A percentile compares a stretch with the other conserved stretches of the same genome.
Evolutionary conservation across 2,329 filamentous ascomycete species (phyloP).

Genomic region (Pestalotiopsis sp.): DNA sequence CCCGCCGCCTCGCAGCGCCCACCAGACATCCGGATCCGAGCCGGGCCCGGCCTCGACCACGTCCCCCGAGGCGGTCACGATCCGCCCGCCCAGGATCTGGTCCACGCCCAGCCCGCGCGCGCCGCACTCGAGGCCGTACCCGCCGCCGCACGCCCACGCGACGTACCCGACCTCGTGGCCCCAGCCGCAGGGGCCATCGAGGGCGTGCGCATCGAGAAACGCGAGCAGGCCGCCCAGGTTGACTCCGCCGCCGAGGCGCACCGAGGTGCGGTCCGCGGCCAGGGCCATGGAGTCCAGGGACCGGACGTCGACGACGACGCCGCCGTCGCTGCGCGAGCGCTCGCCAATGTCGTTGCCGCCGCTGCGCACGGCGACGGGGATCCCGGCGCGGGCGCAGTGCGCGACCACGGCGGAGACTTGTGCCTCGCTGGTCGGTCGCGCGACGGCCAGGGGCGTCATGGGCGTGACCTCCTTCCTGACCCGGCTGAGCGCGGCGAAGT

Average conservation of each 20-base stretch:
- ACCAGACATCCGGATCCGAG: not conserved
- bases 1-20: slow-evolving; percentile 14
- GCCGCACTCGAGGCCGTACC: slow-evolving; percentile 13
- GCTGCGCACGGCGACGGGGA: slow-evolving; percentile 10
- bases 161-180: slow-evolving; percentile 12
- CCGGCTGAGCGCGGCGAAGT: not conserved
- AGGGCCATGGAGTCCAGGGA: slow-evolving; percentile 8
- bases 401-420: not conserved
- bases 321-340: slow-evolving; percentile 11
- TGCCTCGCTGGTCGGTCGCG: slow-evolving; percentile 1
- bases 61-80: slow-evolving; percentile 12
- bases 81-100: slow-evolving; percentile 13
- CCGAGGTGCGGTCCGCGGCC: not conserved
- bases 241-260: slow-evolving; percentile 13
- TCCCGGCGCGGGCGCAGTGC: not conserved
- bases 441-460: slow-evolving; percentile 5
- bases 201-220: slow-evolving; percentile 10
- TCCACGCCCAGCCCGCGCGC: slow-evolving; percentile 11
- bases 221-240: not conserved
- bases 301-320: slow-evolving; percentile 15
- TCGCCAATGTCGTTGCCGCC: slow-evolving; percentile 13
- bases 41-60: not conserved
- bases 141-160: slow-evolving; percentile 15
- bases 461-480: not conserved
- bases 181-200: slow-evolving; percentile 15